Percentiles rank a stretch among this genome's conserved stretches.
These are phyloP conservation scores for Rosa lucieae DNA, from an alignment of 306 rosid genomes.

Conservation along the genomic window DNA sequence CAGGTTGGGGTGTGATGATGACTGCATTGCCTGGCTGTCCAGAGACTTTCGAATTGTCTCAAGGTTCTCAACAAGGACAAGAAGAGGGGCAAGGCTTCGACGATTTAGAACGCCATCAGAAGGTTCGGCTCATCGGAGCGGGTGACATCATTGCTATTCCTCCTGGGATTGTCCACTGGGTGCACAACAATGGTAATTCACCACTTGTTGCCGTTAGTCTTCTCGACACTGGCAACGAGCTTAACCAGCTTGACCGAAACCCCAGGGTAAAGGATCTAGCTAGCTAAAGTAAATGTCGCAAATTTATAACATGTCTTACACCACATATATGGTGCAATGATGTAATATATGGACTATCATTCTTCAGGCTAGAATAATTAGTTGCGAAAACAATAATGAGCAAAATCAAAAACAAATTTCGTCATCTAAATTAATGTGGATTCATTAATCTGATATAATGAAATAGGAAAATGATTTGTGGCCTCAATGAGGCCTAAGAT, in stretches of 20 bases:
- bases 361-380: no score
- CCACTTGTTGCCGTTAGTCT: constrained; percentile 40
- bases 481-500: no score
- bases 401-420: no score
- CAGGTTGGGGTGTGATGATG: constrained; percentile 38
- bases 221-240: constrained; percentile 34
- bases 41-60: constrained; percentile 35
- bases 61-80: constrained; percentile 13
- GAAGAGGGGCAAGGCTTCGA: neutral
- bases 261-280: constrained; percentile 42
- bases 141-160: constrained; percentile 45
- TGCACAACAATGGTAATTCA: constrained; percentile 31
- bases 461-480: no score
- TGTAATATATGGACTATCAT: no score
- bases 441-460: no score
- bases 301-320: no score
- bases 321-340: neutral
- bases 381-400: no score
- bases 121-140: constrained; percentile 30
- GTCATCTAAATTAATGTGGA: no score
- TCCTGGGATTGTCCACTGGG: constrained; percentile 39
- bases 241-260: constrained; percentile 57
- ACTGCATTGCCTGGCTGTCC: constrained; percentile 43
- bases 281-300: neutral
- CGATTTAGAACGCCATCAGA: constrained; percentile 37